Evolutionary conservation across 345 rosid species (phyloP), one percentile per base, ranked within the genome.

Genomic region (Schrenkiella parvula): DNA sequence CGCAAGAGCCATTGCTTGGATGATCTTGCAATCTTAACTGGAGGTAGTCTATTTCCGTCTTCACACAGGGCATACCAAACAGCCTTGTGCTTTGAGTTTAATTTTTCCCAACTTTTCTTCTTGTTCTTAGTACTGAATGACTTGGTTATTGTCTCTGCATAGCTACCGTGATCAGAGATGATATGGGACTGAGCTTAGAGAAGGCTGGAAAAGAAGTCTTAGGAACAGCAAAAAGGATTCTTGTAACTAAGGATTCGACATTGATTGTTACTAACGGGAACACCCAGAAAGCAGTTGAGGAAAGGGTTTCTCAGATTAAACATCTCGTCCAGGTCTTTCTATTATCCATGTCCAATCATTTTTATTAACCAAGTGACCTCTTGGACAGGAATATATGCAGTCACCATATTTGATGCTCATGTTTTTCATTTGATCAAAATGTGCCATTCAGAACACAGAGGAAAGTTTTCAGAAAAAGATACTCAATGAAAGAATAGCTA

Each of bases 161-260:
- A 93, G 98, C 86, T 44, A 89, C 89, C 17, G 97, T 93, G 63
- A 82, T 93, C 65, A 84, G 98, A 82, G 98, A 93, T 65, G 95
- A 85, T 73, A 78, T 75, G 78, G 96, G 97, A 0, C 39, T 89
- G 72, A 84, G 82, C 14, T 80, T 91, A 46, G 96, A 85, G 64
- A 89, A 85, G 58, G 89, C 91, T 54, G 87, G 89, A 59, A 81
- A 89, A 81, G 95, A 91, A 60, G 87, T 88, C 4, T 78, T 93
- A 66, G 98, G 98, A 8, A 78, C 79, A 66, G 95, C 98, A 38
- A 66, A 76, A 35, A 89, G 86, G 77, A 80, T 91, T 39, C 84
- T 88, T 53, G 68, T 91, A 70, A 87, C 95, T 8, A 91, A 89
- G 68, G 84, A 86, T 76, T 91, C 98, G 4, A 91, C 98, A 38